These are phyloP conservation scores for Lunularia cruciata DNA, from an alignment of 225 moss, liverwort and hornwort genomes.

Conservation along the genomic window DNA sequence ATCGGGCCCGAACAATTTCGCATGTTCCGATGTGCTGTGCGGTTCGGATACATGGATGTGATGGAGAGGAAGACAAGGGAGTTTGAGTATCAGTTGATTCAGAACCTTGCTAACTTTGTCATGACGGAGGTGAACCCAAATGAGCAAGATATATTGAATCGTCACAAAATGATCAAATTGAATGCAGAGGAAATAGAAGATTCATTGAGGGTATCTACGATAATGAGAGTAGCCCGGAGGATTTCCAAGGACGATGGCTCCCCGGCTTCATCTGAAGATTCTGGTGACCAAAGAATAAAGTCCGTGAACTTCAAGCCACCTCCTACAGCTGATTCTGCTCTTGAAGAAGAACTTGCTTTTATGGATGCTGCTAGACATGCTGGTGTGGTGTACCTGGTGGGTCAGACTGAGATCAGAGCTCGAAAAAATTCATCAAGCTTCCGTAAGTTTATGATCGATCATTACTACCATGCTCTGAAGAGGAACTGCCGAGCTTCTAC, in stretches of 20 bases:
- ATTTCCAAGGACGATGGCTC: neutral
- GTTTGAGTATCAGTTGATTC: conserved; percentile 55
- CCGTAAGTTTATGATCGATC: conserved; percentile 61
- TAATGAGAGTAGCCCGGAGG: conserved; percentile 9
- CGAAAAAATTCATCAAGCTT: conserved; percentile 41
- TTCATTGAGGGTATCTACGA: neutral
- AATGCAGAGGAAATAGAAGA: neutral
- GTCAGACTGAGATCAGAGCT: conserved; percentile 55
- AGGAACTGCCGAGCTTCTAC: conserved; percentile 55
- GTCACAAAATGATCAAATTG: neutral
- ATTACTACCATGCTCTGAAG: conserved; percentile 50
- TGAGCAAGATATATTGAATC: neutral
- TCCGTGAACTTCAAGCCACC: neutral
- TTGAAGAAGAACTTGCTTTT: conserved; percentile 44
- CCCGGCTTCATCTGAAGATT: neutral
- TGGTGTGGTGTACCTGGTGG: conserved; percentile 70
- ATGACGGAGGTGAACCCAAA: neutral
- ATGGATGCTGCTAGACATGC: conserved; percentile 48
- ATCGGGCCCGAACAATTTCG: conserved; percentile 62
- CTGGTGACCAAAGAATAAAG: neutral
- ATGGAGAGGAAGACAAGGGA: conserved; percentile 16
- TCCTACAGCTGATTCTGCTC: conserved; percentile 12
- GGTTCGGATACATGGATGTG: conserved; percentile 76
- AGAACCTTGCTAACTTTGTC: conserved; percentile 27
- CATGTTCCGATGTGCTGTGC: conserved; percentile 83